Base-by-base conservation (phyloP, 805 yeast genomes). In the Scheffersomyces stipitis region DNA sequence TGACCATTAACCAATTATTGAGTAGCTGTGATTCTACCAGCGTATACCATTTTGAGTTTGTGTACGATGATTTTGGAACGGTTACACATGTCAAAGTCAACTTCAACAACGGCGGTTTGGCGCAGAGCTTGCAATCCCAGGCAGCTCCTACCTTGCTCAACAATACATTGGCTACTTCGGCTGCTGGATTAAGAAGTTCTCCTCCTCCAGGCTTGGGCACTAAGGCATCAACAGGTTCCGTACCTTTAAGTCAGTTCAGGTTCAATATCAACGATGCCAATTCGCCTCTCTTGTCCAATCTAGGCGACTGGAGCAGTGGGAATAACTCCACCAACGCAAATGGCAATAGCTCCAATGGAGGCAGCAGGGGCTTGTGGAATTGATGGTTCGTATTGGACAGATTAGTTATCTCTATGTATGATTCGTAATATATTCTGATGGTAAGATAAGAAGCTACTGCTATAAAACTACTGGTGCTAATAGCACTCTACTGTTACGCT, bases 51-150 rank as follows among this genome's bases (percentile, higher is more conserved):
- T 75, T 74, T 47, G 75, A 72, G 15, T 53, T 72, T 28, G 46
- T 67, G 15, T 69, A 66, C 46, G 78, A 75, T 43, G 75, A 72
- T 37, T 54, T 64, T 29, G 73, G 75, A 1, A 62, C 59, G n/a
- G 73, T 74, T 3, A 61, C 66, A 6, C 71, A 64, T 44, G 58
- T 74, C 26, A 66, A 68, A 44, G 60, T 60, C 15, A 41, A 40
- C 7, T 38, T 44, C n/a, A 9, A 24, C 15, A 26, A 15, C 31
- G 18, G 20, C 15, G 29, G 18, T 15, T 12, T 17, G 20, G 5
- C 24, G 9, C 24, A 7, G 10, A 7, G 9, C 7, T 7, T 20
- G 24, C 24, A 20, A 20, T 10, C 10, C 10, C 24, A 7, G 7
- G 7, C 24, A 20, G 10, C 7, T 10, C 24, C 24, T 7, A 7